phyloP scores from a whole-genome alignment of 768 basidiomycete genomes.

The Tulasnella sp. region DNA sequence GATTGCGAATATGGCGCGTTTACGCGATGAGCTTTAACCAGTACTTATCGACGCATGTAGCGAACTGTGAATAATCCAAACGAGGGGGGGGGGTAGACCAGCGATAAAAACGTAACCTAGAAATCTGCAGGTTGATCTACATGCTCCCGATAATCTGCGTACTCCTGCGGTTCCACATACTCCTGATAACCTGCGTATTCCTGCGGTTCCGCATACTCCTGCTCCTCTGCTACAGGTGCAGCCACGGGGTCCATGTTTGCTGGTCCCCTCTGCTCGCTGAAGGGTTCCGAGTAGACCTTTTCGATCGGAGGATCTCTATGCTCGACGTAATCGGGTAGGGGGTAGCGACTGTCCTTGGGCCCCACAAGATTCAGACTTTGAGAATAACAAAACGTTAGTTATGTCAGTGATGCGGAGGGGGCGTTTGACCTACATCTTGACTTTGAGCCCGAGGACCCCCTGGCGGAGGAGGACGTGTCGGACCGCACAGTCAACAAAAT shows the following conservation, averaged over 20 bases:
- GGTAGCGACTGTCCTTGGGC: slow-evolving; percentile 74
- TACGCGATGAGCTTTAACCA: too few species aligned
- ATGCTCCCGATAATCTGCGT: too few species aligned
- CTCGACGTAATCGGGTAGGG: slow-evolving; percentile 88
- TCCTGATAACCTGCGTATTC: too few species aligned
- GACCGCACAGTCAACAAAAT: slow-evolving; percentile 96
- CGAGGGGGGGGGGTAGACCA: too few species aligned
- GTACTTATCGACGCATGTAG: too few species aligned
- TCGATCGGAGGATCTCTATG: slow-evolving; percentile 83
- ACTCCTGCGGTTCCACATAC: too few species aligned
- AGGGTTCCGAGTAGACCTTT: slow-evolving; percentile 79
- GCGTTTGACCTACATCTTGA: slow-evolving; percentile 96
- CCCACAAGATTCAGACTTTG: slow-evolving; percentile 95
- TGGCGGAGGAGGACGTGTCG: slow-evolving; percentile 96
- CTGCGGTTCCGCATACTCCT: background rate
- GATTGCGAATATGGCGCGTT: too few species aligned
- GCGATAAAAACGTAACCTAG: too few species aligned
- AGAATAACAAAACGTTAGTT: background rate
- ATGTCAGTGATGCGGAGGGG: too few species aligned
- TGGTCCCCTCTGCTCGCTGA: slow-evolving; percentile 74
- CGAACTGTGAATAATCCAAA: too few species aligned
- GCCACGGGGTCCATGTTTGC: background rate
- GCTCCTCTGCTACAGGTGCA: background rate
- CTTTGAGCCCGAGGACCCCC: slow-evolving; percentile 99
- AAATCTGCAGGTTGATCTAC: too few species aligned